Base-by-base conservation (phyloP, 331 rosid species). In the Arachis monticola region DNA sequence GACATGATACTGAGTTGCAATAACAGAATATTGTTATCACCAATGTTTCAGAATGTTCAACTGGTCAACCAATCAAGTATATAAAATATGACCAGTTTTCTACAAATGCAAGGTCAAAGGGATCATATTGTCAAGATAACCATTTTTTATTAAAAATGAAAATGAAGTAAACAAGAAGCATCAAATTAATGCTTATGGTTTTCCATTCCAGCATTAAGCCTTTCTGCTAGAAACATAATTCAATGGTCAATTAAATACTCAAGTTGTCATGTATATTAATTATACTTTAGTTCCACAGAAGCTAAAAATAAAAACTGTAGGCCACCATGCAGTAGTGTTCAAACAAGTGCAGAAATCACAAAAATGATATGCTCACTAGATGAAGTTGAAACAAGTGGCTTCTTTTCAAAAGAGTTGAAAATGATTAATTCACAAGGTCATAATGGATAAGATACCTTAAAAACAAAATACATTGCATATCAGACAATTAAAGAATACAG, bases 231-330 rank as follows among this genome's bases (percentile, higher is more conserved):
- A 67, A 76, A 66, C 48, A 67, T 32, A 60, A 51, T 17, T 17
- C 22, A 17, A 17, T 9, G 1, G 30, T 52, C 30, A 11, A 5
- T 10, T 58, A 10, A 72, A 71, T 8, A 46, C 40, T 57, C 12
- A 47, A 57, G 31, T 31, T 57, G 64, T 62, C 57, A 61, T 32
- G 52, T 47, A 14, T 55, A 38, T 60, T 45, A 32, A 35, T 10
- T 68, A 60, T 69, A 10, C 47, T 22, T 44, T 52, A 48, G 57
- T 11, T 22, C 82, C 38, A 7, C 40, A 55, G 6, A 70, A 70
- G 35, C 50, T 17, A 50, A 10, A 27, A 52, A 69, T 13, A 30
- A 57, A 4, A 57, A 56, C 22, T 41, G 63, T 69, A 42, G 41
- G 10, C 57, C 57, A 61, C 47, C 50, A 61, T 70, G 48, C 35